Base-by-base conservation (phyloP, 176 grass and related monocot genomes). In the Puccinellia tenuiflora region DNA sequence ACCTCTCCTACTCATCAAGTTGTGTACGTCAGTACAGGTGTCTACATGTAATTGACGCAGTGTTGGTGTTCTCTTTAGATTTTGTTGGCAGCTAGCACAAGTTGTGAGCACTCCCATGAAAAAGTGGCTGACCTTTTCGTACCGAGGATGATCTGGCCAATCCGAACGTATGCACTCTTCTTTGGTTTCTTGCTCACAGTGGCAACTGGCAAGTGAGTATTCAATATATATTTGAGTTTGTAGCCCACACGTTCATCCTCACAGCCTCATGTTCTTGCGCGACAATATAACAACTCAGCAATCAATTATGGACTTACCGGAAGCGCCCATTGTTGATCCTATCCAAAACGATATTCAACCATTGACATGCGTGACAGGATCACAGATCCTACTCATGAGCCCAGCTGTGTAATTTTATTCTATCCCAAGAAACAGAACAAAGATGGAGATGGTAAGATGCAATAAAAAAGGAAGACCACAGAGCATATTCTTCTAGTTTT, bases 301-400 rank as follows among this genome's bases (percentile, higher is more conserved):
- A 50, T 42, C 29, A 76, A 82, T 81, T 64, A 72, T 77, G 54
- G 83, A 82, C 78, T 78, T 81, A 54, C 78, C 72, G 18, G 71
- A 82, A 82, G 25, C 61, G 25, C 78, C 72, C 20, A 73, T 37
- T 38, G 5, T 66, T 57, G 50, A 29, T 38, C 65, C 26, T 56
- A 30, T 56, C 14, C 17, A 22, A 38, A 39, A 80, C 76, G 24
- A 15, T 46, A 46, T 47, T 4, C 4, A 16, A 43, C 40, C 40
- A 43, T 43, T 11, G 13, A 12, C 43, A 47, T 47, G 13, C 45
- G 14, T 47, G 45, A 47, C 45, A 47, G 45, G 45, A 47, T 16
- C 14, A 47, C 14, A 16, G 13, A 47, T 47, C 45, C 13, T 47
- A 47, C 45, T 47, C 45, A 47, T 47, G 14, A 4, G 13, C 13